A percentile compares a stretch with the other conserved stretches of the same genome.
Conservation (phyloP, 805 yeast genomes). For the Starmerella powellii region DNA sequence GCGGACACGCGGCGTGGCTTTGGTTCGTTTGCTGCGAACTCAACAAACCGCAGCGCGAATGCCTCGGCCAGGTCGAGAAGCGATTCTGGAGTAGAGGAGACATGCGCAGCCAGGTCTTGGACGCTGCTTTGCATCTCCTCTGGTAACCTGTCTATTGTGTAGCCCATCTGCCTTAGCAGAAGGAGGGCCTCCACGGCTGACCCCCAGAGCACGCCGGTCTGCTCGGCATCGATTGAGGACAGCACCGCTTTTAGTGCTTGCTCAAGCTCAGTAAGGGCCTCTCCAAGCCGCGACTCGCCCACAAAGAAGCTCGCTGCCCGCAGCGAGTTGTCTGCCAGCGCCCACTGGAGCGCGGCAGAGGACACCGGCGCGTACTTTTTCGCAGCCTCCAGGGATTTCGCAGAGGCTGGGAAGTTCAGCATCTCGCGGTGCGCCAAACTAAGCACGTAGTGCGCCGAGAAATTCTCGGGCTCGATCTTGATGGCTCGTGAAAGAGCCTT, state of each 20-base stretch:
- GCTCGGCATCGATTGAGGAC: conserved; percentile 24
- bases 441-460: conserved; percentile 55
- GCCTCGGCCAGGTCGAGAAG: conserved; percentile 1
- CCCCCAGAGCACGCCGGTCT: conserved; percentile 7
- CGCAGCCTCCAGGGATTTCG: conserved; percentile 32
- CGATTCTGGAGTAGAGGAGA: no score
- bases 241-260: conserved; percentile 37
- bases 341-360: conserved; percentile 42
- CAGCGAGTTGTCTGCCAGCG: conserved; percentile 32
- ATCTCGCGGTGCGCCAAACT: conserved; percentile 53
- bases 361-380: conserved; percentile 22
- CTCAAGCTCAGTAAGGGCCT: conserved; percentile 42
- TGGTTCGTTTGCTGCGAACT: conserved; percentile 1
- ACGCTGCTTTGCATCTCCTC: background rate
- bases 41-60: conserved; percentile 7
- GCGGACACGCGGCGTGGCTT: conserved; percentile 31
- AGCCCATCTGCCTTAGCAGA: conserved; percentile 2
- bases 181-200: conserved; percentile 2
- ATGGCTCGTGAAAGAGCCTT: conserved; percentile 67
- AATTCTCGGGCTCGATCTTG: conserved; percentile 40
- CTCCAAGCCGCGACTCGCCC: conserved; percentile 51
- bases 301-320: conserved; percentile 41
- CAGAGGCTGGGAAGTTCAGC: conserved; percentile 55
- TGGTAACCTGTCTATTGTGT: background rate
- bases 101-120: no score